Evolutionary conservation across 1,284 basidiomycete species (phyloP).

Genomic region (Albatrellus sp.): DNA sequence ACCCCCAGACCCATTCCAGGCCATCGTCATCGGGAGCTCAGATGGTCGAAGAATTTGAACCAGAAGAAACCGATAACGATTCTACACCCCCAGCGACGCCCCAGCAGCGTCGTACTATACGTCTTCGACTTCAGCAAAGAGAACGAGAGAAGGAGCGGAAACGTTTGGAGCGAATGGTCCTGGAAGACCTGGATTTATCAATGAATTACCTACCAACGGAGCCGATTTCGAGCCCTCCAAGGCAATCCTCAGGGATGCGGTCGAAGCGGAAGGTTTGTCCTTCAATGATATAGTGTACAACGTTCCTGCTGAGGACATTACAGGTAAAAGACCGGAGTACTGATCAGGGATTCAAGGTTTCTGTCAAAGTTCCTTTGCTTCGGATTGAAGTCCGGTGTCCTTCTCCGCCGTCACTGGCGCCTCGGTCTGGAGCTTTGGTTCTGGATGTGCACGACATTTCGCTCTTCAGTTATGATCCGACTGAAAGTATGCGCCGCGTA

Average conservation of each 20-base stretch:
- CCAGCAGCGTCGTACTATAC: slow-evolving; percentile 11
- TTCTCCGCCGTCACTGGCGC: slow-evolving; percentile 24
- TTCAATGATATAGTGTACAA: not conserved
- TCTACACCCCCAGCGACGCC: slow-evolving; percentile 27
- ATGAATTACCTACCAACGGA: slow-evolving; percentile 28
- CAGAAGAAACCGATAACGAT: slow-evolving; percentile 14
- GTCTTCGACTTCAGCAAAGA: slow-evolving; percentile 13
- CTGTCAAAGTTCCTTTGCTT: slow-evolving; percentile 35
- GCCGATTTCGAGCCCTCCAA: slow-evolving; percentile 4
- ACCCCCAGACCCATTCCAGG: not conserved
- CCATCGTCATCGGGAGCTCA: not conserved
- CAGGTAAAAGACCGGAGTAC: slow-evolving; percentile 5
- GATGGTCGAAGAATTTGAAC: not conserved
- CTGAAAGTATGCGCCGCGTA: slow-evolving; percentile 13
- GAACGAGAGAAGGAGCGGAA: slow-evolving; percentile 27
- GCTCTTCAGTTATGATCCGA: slow-evolving; percentile 21
- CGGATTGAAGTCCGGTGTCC: slow-evolving; percentile 51
- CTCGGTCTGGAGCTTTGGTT: slow-evolving; percentile 54
- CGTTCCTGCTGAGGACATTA: slow-evolving; percentile 6
- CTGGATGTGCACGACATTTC: slow-evolving; percentile 50
- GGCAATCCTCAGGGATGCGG: slow-evolving; percentile 2
- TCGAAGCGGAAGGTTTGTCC: slow-evolving; percentile 13
- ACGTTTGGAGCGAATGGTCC: slow-evolving; percentile 34
- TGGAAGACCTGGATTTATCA: slow-evolving; percentile 42
- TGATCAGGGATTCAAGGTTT: slow-evolving; percentile 13